phyloP scores from a whole-genome alignment of 2,329 filamentous ascomycete genomes.

The Cladophialophora chaetospira region DNA sequence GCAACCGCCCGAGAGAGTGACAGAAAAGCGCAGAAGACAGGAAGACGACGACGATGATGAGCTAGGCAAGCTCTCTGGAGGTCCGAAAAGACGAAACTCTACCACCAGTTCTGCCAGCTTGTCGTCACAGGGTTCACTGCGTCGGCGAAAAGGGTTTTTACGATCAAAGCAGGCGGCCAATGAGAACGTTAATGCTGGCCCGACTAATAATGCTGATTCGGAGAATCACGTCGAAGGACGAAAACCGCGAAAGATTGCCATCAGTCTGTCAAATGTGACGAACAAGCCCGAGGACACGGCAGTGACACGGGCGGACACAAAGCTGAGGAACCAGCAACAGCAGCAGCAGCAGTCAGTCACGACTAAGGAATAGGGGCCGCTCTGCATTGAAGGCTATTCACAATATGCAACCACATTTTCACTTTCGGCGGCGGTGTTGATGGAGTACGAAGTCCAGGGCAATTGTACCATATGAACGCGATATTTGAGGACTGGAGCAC shows the following conservation, averaged over 20 bases:
- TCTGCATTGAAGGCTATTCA: not conserved
- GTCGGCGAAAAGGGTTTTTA: constrained; percentile 31
- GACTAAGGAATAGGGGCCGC: constrained; percentile 19
- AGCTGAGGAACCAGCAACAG: constrained; percentile 13
- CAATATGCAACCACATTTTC: constrained; percentile 14
- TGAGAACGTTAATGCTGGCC: constrained; percentile 3
- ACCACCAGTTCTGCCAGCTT: constrained; percentile 37
- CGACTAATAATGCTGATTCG: constrained; percentile 21
- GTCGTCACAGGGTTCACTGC: constrained; percentile 24
- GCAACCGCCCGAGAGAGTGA: constrained; percentile 71
- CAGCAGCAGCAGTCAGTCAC: constrained; percentile 13
- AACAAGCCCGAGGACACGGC: constrained; percentile 23
- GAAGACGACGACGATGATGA: constrained; percentile 89
- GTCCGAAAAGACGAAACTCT: constrained; percentile 50
- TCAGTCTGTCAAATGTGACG: constrained; percentile 28
- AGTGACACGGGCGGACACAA: constrained; percentile 4
- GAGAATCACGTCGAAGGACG: constrained; percentile 26
- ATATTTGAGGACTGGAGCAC: not conserved
- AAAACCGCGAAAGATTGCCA: constrained; percentile 32
- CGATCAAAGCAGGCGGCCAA: constrained; percentile 28
- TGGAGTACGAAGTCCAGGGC: constrained; percentile 13
- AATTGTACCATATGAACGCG: constrained; percentile 22
- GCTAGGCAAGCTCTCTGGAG: constrained; percentile 73
- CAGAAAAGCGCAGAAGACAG: constrained; percentile 78
- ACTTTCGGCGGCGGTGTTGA: constrained; percentile 24